Evolutionary conservation across 306 rosid species (phyloP), one percentile per base, ranked within the genome.

Genomic region (Notholithocarpus densiflorus): DNA sequence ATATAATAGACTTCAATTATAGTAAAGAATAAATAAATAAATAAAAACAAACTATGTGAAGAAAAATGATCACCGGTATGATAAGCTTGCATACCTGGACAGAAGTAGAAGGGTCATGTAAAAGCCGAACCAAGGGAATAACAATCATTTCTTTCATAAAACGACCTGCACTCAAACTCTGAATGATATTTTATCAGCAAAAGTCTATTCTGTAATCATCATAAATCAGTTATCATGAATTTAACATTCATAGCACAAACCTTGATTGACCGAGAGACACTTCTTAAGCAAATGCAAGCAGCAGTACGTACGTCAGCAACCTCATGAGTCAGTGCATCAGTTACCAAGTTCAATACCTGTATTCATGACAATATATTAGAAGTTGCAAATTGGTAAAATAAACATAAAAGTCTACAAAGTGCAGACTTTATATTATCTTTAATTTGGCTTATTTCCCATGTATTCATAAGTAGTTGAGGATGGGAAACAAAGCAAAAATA

Each of bases 261-360:
- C 97, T 90, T 91, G 88, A 95, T 83, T 84, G 99, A 95, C 81
- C 97, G 96, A 57, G 98, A 93, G 75, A 85, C 90, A 79, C 87
- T 90, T 93, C 82, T 91, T 82, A 95, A 83, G 92, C 97, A 95
- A 85, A 89, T 85, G 90, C 99, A 95, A 80, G 98, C 99, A 59
- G 98, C 98, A 45, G 74, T 71, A 40, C 96, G 98, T 68, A 95
- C 86, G 48, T 76, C 84, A 80, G 86, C 78, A 78, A 87, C 90
- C 77, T 92, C 92, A 82, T 91, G 92, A 73, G 77, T 83, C 82
- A 95, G 83, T 21, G 94, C 93, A 84, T 88, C 84, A 52, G 84
- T 82, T 68, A 91, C 88, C 68, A 80, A 82, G 82, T 77, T 84
- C 82, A 90, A 83, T 23, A 86, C 89, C 99, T 95, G 82, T 48